Conservation (phyloP, 208 protist species). For the Leishmania gerbilli region DNA sequence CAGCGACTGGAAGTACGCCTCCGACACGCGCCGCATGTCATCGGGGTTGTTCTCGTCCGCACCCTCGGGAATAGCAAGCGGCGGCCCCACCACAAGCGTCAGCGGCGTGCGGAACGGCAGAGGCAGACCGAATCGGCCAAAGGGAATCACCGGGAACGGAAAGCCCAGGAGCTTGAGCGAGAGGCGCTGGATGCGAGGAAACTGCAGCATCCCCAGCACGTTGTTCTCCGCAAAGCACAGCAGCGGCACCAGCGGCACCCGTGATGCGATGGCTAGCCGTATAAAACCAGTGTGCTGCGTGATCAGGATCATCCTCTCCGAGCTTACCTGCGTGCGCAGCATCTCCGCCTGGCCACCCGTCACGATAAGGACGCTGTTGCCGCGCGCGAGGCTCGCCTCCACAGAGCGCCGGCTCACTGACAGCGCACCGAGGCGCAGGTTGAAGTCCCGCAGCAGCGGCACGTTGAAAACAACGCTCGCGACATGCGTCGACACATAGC, state of each 20-base stretch:
- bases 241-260: slow-evolving; percentile 78
- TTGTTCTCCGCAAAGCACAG: slow-evolving; percentile 86
- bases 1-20: slow-evolving; percentile 66
- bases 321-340: slow-evolving; percentile 55
- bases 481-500: slow-evolving; percentile 60
- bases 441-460: slow-evolving; percentile 76
- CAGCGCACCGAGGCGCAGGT: slow-evolving; percentile 57
- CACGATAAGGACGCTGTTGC: slow-evolving; percentile 80
- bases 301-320: slow-evolving; percentile 57
- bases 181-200: slow-evolving; percentile 63
- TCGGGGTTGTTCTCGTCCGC: slow-evolving; percentile 61
- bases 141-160: slow-evolving; percentile 78
- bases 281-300: slow-evolving; percentile 87
- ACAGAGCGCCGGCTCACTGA: slow-evolving; percentile 61
- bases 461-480: slow-evolving; percentile 83
- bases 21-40: slow-evolving; percentile 48
- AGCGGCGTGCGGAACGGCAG: slow-evolving; percentile 61
- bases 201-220: slow-evolving; percentile 62
- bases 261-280: slow-evolving; percentile 57
- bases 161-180: slow-evolving; percentile 76
- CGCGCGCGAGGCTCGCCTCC: slow-evolving; percentile 51
- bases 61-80: slow-evolving; percentile 54
- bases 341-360: slow-evolving; percentile 90
- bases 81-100: slow-evolving; percentile 75
- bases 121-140: slow-evolving; percentile 70